Conservation (phyloP, 306 rosid species). For the Lathyrus oleraceus region DNA sequence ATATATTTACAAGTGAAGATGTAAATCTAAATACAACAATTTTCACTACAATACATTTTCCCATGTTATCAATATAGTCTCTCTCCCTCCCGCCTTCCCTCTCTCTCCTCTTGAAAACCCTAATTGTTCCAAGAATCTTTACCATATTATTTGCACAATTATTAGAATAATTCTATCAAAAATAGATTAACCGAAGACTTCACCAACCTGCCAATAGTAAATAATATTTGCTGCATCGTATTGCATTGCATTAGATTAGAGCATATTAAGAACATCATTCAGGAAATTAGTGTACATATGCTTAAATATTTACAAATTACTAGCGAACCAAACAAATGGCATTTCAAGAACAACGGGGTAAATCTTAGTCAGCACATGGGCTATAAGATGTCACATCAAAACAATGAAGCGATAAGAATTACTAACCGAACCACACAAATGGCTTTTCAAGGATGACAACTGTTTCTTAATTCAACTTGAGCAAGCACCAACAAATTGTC, state of each 20-base stretch:
- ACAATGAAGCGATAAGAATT: neutral
- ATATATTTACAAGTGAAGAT: too few species aligned
- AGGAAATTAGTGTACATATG: constrained; percentile 2
- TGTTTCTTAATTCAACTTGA: neutral
- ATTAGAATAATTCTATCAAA: neutral
- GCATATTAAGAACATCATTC: constrained; percentile 75
- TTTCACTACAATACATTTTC: too few species aligned
- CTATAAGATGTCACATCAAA: constrained; percentile 15
- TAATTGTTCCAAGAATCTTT: too few species aligned
- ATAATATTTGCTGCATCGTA: constrained; percentile 73
- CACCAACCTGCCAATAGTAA: constrained; percentile 77
- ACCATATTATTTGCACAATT: too few species aligned
- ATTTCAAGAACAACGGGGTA: constrained; percentile 3
- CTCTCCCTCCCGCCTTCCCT: too few species aligned
- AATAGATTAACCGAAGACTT: constrained; percentile 23
- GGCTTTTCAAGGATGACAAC: constrained; percentile 1
- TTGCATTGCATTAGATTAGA: constrained; percentile 93
- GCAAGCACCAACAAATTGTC: too few species aligned
- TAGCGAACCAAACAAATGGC: too few species aligned
- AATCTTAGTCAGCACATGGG: neutral
- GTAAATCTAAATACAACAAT: too few species aligned
- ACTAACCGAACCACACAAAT: neutral
- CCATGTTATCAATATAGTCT: too few species aligned
- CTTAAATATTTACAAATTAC: neutral
- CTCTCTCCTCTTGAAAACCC: too few species aligned